A percentile compares a stretch with the other conserved stretches of the same genome.
Evolutionary conservation across 2,329 filamentous ascomycete species (phyloP).

Genomic region (Fusarium mangiferae): DNA sequence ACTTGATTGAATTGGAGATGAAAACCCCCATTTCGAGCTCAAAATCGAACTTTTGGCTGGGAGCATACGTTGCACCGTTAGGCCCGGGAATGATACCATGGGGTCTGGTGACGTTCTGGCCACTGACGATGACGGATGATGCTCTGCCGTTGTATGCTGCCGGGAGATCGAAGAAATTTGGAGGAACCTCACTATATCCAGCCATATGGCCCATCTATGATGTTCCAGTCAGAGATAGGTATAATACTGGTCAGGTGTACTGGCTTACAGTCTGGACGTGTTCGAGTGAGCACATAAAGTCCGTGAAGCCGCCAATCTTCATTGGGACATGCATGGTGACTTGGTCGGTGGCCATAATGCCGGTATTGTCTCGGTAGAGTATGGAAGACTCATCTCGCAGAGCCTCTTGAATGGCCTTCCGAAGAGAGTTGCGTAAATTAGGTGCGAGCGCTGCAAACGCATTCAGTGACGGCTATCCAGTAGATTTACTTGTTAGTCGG

Average conservation of each 20-base stretch:
- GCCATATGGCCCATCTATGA: not conserved
- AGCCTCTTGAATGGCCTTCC: not conserved
- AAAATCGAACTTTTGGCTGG: not conserved
- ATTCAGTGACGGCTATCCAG: not conserved
- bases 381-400: not conserved
- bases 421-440: not conserved
- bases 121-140: not conserved
- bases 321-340: not conserved
- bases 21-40: not conserved
- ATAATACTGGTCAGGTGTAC: rapidly evolving
- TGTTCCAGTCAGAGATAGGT: rapidly evolving
- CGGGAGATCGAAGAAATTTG: not conserved
- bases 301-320: not conserved
- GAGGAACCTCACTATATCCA: not conserved
- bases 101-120: not conserved
- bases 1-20: not conserved
- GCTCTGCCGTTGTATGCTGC: not conserved
- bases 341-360: not conserved
- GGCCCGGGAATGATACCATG: not conserved
- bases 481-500: rapidly evolving
- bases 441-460: not conserved
- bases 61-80: not conserved
- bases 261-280: not conserved
- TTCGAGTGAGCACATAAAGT: not conserved
- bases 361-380: rapidly evolving